phyloP scores from a whole-genome alignment of 306 rosid species.

The Bauhinia variegata region DNA sequence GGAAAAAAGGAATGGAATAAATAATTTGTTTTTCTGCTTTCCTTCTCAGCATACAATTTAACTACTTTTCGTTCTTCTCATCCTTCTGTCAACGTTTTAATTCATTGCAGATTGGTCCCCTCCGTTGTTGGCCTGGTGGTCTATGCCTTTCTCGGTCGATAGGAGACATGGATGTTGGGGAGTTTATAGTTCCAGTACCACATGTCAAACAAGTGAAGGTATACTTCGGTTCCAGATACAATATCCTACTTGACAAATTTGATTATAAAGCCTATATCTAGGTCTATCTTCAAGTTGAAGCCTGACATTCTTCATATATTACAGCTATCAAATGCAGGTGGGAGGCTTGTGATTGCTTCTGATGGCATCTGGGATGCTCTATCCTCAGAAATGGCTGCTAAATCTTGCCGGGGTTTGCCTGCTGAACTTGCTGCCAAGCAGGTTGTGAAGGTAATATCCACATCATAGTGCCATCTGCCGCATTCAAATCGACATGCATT shows the following conservation, averaged over 20 bases:
- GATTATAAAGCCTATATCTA: conserved; percentile 23
- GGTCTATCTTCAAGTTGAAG: conserved; percentile 19
- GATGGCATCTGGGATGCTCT: conserved; percentile 98
- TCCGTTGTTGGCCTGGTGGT: conserved; percentile 99
- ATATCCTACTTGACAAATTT: conserved; percentile 8
- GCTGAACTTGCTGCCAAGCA: conserved; percentile 95
- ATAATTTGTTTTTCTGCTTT: background rate
- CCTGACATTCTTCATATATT: conserved; percentile 41
- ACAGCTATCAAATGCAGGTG: conserved; percentile 84
- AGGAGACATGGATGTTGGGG: conserved; percentile 99
- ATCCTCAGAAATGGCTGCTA: conserved; percentile 87
- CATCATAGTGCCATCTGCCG: background rate
- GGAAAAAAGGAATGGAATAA: background rate
- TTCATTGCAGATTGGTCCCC: conserved; percentile 87
- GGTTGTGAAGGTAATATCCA: conserved; percentile 80
- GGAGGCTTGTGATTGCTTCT: conserved; percentile 93
- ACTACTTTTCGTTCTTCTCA: conserved; percentile 14
- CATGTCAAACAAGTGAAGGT: conserved; percentile 98
- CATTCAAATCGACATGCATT: conserved; percentile 27
- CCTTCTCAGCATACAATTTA: conserved; percentile 13
- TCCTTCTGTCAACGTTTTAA: conserved; percentile 30
- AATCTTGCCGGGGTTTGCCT: conserved; percentile 83
- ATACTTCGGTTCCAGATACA: conserved; percentile 19
- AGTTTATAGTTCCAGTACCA: conserved; percentile 91
- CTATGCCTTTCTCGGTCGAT: conserved; percentile 96